A percentile compares a stretch with the other conserved stretches of the same genome.
These are phyloP conservation scores for Aureobasidium leucospermi DNA, from an alignment of 2,329 filamentous ascomycete genomes.

Conservation along the genomic window DNA sequence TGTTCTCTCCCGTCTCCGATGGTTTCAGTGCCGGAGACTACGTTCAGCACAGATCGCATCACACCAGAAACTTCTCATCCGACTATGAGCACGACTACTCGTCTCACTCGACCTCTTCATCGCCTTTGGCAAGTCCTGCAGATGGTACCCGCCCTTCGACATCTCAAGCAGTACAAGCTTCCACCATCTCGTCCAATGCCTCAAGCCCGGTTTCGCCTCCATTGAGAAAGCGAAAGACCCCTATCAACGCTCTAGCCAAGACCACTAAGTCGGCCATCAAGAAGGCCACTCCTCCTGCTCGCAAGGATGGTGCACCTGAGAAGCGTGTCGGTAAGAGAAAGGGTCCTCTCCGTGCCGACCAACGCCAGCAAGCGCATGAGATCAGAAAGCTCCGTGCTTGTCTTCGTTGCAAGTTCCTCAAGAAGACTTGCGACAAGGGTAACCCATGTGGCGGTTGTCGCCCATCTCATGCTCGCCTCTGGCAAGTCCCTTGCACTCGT, in stretches of 20 bases:
- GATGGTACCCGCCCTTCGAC: conserved; percentile 23
- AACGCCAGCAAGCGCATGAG: conserved; percentile 92
- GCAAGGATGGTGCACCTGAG: conserved; percentile 69
- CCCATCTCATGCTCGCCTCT: conserved; percentile 87
- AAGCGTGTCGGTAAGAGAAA: conserved; percentile 90
- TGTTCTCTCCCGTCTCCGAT: conserved; percentile 79
- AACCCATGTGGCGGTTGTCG: conserved; percentile 94
- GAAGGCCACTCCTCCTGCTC: conserved; percentile 61
- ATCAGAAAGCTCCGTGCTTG: conserved; percentile 93
- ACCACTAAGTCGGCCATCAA: conserved; percentile 74
- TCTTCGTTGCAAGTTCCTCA: conserved; percentile 93
- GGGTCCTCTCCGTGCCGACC: conserved; percentile 83
- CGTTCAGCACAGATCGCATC: conserved; percentile 30
- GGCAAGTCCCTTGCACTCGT: conserved; percentile 95
- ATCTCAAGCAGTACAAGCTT: conserved; percentile 38
- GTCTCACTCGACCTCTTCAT: conserved; percentile 21
- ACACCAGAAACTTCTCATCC: conserved; percentile 20
- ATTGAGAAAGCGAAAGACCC: conserved; percentile 59
- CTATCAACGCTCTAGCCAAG: conserved; percentile 44
- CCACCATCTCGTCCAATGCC: conserved; percentile 53
- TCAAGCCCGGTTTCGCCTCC: conserved; percentile 48
- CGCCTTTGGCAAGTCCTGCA: conserved; percentile 22
- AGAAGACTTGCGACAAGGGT: conserved; percentile 98
- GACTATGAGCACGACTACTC: conserved; percentile 26
- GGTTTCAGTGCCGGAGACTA: conserved; percentile 53